A percentile compares a stretch with the other conserved stretches of the same genome.
Evolutionary conservation across 768 basidiomycete species (phyloP).

Genomic region (Rhodocollybia butyracea): DNA sequence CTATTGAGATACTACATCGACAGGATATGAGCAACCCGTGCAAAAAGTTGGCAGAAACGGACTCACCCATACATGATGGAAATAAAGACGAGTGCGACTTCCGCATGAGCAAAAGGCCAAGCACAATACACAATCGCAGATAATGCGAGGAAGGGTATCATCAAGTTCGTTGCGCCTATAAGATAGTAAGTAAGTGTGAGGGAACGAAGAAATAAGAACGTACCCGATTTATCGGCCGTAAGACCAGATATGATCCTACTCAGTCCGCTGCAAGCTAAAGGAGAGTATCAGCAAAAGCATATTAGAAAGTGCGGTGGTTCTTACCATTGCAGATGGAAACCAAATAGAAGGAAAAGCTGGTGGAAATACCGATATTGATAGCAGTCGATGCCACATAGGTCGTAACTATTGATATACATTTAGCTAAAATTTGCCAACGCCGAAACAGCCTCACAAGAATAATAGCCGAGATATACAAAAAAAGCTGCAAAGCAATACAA

Average conservation of each 20-base stretch:
- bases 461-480: constrained; percentile 44
- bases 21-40: not conserved
- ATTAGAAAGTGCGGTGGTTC: too few relatives aligned
- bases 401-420: constrained; percentile 5
- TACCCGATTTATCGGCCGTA: constrained; percentile 37
- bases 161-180: constrained; percentile 46
- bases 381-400: not conserved
- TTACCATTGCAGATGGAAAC: constrained; percentile 47
- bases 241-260: constrained; percentile 40
- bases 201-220: not conserved
- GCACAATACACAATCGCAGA: constrained; percentile 39
- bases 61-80: constrained; percentile 43
- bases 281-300: too few relatives aligned
- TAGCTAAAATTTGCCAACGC: constrained; percentile 7
- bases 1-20: not conserved
- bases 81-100: constrained; percentile 30
- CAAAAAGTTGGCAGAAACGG: not conserved
- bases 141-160: constrained; percentile 37
- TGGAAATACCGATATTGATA: constrained; percentile 22
- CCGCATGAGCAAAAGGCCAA: constrained; percentile 44
- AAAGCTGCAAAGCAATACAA: constrained; percentile 36
- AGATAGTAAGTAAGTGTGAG: not conserved
- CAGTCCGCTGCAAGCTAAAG: constrained; percentile 37
- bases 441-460: constrained; percentile 30
- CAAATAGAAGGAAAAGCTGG: constrained; percentile 36